Evolutionary conservation across 768 basidiomycete genomes (phyloP).

Genomic region (Cyclocybe aegerita): DNA sequence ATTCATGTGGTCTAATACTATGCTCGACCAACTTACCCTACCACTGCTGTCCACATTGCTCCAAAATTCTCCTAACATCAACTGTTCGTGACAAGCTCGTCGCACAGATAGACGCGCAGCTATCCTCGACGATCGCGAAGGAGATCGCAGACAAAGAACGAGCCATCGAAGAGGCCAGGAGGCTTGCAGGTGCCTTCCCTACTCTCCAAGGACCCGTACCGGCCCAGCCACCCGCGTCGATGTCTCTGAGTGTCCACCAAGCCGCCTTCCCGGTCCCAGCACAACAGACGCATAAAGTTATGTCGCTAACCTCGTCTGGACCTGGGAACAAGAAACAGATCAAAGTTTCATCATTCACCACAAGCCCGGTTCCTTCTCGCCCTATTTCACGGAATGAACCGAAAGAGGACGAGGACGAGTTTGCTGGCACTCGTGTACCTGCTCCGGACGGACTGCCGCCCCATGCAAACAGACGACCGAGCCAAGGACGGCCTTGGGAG

Average conservation of each 20-base stretch:
- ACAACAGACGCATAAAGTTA: slow-evolving; percentile 50
- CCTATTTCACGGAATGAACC: slow-evolving; percentile 29
- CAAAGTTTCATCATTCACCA: slow-evolving; percentile 52
- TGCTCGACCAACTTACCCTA: slow-evolving; percentile 57
- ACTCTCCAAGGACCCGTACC: slow-evolving; percentile 32
- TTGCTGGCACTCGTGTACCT: slow-evolving; percentile 29
- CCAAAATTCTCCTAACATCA: slow-evolving; percentile 33
- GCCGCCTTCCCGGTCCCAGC: slow-evolving; percentile 21
- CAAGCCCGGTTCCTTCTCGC: slow-evolving; percentile 36
- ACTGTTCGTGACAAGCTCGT: slow-evolving; percentile 35
- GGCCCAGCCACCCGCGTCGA: slow-evolving; percentile 7
- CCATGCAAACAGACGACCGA: slow-evolving; percentile 27
- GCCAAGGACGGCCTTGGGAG: slow-evolving; percentile 40
- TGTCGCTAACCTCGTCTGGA: slow-evolving; percentile 49
- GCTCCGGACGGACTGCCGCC: slow-evolving; percentile 38
- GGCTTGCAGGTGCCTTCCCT: slow-evolving; percentile 63
- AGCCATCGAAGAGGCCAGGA: slow-evolving; percentile 45
- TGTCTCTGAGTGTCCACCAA: slow-evolving; percentile 4
- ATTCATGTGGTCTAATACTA: slow-evolving; percentile 59
- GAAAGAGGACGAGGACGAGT: slow-evolving; percentile 28
- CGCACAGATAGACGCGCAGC: slow-evolving; percentile 40
- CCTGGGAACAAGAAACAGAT: slow-evolving; percentile 44
- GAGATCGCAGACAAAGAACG: slow-evolving; percentile 51
- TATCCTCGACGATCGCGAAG: slow-evolving; percentile 39
- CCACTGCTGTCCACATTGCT: slow-evolving; percentile 56